Evolutionary conservation across 345 rosid species (phyloP), one percentile per base, ranked within the genome.

Genomic region (Citrus hindsii): DNA sequence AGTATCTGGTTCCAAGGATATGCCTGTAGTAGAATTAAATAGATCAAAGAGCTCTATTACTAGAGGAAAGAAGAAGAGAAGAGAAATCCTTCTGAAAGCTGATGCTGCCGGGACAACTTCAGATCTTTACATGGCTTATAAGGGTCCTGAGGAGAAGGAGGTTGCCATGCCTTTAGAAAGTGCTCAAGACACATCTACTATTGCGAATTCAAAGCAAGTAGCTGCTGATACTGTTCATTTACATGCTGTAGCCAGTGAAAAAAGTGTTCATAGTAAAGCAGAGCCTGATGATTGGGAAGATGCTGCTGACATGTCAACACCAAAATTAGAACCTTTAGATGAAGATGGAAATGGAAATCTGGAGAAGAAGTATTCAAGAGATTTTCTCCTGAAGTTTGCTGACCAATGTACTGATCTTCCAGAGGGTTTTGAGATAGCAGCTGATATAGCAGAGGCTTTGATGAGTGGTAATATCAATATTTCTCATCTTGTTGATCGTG

Each of bases 221-320:
- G 70, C 82, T 55, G 79, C 73, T 67, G 88, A 84, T 68, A 76
- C 78, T 35, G 66, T 53, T 65, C 81, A 59, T 74, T 84, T 70
- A 66, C 86, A 77, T 55, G 76, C 83, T 64, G 76, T 42, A 27
- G 77, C 73, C 25, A 81, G 83, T 21, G 86, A 85, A 68, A 84
- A 79, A 62, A 76, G 71, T 72, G 83, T 77, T 67, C 82, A 79
- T 69, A 79, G 77, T 78, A 94, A 92, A 82, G 78, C 85, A 62
- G 99, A 97, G 82, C 93, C 85, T 16, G 98, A 94, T 85, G 94
- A 97, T 85, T 97, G 99, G 98, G 98, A 97, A 84, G 97, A 94
- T 90, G 98, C 92, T 75, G 97, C 93, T 18, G 99, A 94, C 75
- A 82, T 90, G 37, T 92, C 97, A 28, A 86, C 97, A 10, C 92